Base-by-base conservation (phyloP, 768 basidiomycete genomes). In the Lanmaoa pseudosensibilis region DNA sequence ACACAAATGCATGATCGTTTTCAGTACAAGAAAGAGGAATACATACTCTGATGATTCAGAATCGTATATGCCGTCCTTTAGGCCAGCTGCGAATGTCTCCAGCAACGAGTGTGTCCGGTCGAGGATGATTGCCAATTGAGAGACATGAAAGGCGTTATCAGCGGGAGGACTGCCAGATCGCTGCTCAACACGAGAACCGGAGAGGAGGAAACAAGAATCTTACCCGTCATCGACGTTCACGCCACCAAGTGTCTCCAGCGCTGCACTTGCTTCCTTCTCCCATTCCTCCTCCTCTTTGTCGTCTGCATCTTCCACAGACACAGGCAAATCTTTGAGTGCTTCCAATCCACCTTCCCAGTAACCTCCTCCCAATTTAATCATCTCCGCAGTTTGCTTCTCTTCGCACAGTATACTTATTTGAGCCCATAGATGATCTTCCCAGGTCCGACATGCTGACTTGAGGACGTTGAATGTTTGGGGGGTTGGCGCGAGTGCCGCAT, bases 351-450 rank as follows among this genome's bases (percentile, higher is more conserved):
- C 78, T 55, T 90, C 88, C 94, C 94, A 96, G 69, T 91, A 95
- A 40, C 87, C 83, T 0, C 86, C 86, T 11, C 78, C 77, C 7
- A 92, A 68, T 38, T 81, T 78, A 11, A 77, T 69, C 65, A 98
- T 80, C 58, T 88, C 85, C 32, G 77, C 79, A 44, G 85, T 87
- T 67, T 88, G 82, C 56, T 89, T 86, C 62, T 92, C 86, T 67
- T 95, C 92, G 63, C 90, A 88, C 38, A 92, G 76, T 47, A 92
- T 79, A 62, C 85, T 86, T 49, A 94, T 77, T 55, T 91, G 87
- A 0, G 91, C 92, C 97, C 97, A 99, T 0, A 98, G 77, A 67
- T 95, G 88, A 66, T 99, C 97, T 65, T 95, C 91, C 95, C 96
- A 98, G 21, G 90, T 88, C 34, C 86, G 75, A 65, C 92, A 95